Evolutionary conservation across 2,329 filamentous ascomycete species (phyloP).

Genomic region (Aureobasidium subglaciale): DNA sequence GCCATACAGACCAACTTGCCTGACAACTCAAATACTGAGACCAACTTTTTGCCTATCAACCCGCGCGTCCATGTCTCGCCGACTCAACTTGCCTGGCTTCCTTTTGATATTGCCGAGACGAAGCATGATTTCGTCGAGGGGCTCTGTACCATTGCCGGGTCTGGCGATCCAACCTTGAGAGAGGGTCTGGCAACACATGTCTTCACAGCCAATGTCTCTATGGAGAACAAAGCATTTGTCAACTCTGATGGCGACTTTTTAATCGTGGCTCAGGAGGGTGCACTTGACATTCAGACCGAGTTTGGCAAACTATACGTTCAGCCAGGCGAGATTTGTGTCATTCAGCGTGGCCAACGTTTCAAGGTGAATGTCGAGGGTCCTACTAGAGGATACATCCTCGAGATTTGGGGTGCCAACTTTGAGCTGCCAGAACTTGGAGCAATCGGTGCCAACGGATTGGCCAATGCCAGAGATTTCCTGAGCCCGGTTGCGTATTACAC

Average conservation of each 20-base stretch:
- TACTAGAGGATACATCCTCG: constrained; percentile 34
- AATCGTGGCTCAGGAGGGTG: constrained; percentile 32
- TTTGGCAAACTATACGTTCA: constrained; percentile 34
- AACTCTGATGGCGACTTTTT: constrained; percentile 37
- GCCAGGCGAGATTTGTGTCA: constrained; percentile 34
- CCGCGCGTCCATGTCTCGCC: constrained; percentile 41
- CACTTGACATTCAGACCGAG: constrained; percentile 33
- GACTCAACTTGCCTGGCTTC: constrained; percentile 43
- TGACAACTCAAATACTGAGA: constrained; percentile 28
- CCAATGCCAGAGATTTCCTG: constrained; percentile 34
- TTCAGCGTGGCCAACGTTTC: constrained; percentile 34
- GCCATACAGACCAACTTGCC: constrained; percentile 15
- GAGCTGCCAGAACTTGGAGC: constrained; percentile 34
- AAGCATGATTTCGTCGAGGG: constrained; percentile 42
- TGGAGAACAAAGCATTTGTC: constrained; percentile 40
- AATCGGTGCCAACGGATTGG: constrained; percentile 33
- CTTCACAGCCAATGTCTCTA: constrained; percentile 41
- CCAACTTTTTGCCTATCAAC: constrained; percentile 43
- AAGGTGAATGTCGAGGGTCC: constrained; percentile 32
- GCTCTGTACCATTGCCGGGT: constrained; percentile 44
- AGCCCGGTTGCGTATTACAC: constrained; percentile 33
- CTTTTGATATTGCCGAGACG: constrained; percentile 34
- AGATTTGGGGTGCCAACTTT: constrained; percentile 35
- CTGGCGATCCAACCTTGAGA: constrained; percentile 43
- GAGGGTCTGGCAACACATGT: constrained; percentile 45